Conservation (phyloP, 176 grass and related monocot genomes). For the Oryza nivara region DNA sequence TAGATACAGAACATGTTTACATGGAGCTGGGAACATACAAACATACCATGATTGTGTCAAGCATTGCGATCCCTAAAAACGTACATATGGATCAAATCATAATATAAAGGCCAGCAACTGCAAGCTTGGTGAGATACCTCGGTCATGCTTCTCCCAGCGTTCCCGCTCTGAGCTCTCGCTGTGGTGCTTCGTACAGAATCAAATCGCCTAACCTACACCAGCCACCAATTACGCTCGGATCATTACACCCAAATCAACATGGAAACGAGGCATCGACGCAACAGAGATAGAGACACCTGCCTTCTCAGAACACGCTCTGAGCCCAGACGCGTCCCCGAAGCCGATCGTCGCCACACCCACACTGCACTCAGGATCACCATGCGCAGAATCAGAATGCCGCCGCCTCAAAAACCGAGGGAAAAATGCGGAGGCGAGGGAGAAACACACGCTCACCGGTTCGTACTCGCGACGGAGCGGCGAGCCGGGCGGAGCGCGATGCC, state of each 20-base stretch:
- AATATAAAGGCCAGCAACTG: not conserved
- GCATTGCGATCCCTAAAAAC: conserved; percentile 8
- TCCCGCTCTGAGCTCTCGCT: conserved; percentile 42
- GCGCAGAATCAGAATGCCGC: not conserved
- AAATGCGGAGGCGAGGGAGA: conserved; percentile 34
- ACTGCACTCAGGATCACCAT: conserved; percentile 43
- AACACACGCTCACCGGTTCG: conserved; percentile 25
- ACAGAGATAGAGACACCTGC: conserved; percentile 34
- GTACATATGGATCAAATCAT: not conserved
- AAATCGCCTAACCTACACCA: conserved; percentile 48
- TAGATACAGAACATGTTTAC: not conserved
- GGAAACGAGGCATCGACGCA: not conserved
- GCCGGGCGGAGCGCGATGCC: conserved; percentile 20
- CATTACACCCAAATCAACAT: conserved; percentile 1
- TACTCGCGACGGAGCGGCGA: not conserved
- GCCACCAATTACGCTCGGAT: conserved; percentile 31
- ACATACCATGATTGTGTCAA: not conserved
- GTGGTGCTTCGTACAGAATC: conserved; percentile 26
- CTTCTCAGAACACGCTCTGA: conserved; percentile 46
- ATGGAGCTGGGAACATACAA: not conserved
- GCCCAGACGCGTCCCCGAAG: conserved; percentile 36
- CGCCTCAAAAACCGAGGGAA: not conserved
- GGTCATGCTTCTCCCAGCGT: conserved; percentile 47
- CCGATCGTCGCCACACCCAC: conserved; percentile 43
- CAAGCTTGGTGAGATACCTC: conserved; percentile 49